Evolutionary conservation across 2,329 filamentous ascomycete species (phyloP).

Genomic region (Aspergillus latus): DNA sequence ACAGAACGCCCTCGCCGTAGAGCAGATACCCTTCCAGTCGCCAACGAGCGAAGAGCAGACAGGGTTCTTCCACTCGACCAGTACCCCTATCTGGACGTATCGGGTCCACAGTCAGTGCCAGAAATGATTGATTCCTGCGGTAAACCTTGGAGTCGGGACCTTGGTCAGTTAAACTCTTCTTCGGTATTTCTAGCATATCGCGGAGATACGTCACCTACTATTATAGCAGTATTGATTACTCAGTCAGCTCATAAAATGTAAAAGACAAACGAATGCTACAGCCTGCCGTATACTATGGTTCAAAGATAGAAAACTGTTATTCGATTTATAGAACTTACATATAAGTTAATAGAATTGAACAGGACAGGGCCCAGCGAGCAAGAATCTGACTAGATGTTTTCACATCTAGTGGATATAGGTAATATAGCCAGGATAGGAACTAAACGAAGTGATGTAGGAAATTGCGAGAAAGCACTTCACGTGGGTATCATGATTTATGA

Average conservation of each 20-base stretch:
- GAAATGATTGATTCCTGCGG: no score
- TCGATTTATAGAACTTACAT: not conserved
- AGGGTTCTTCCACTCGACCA: conserved; percentile 49
- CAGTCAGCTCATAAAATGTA: not conserved
- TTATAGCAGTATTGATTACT: no score
- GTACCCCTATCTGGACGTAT: conserved; percentile 41
- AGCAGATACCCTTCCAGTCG: conserved; percentile 44
- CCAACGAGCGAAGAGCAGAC: conserved; percentile 45
- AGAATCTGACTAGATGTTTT: no score
- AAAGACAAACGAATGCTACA: not conserved
- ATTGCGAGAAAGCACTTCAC: conserved; percentile 9
- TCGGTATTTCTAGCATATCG: not conserved
- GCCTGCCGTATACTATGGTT: no score
- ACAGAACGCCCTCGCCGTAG: conserved; percentile 34
- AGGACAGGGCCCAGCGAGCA: no score
- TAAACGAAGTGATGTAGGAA: not conserved
- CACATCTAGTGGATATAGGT: not conserved
- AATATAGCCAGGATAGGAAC: not conserved
- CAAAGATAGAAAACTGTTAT: no score
- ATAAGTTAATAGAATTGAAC: no score
- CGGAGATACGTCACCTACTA: not conserved
- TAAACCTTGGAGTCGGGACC: no score
- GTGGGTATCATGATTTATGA: conserved; percentile 19
- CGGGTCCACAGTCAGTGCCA: conserved; percentile 13
- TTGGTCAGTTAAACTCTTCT: not conserved